These are phyloP conservation scores for Liriodendron chinense DNA, from an alignment of 164 flowering plant genomes.

Conservation along the genomic window DNA sequence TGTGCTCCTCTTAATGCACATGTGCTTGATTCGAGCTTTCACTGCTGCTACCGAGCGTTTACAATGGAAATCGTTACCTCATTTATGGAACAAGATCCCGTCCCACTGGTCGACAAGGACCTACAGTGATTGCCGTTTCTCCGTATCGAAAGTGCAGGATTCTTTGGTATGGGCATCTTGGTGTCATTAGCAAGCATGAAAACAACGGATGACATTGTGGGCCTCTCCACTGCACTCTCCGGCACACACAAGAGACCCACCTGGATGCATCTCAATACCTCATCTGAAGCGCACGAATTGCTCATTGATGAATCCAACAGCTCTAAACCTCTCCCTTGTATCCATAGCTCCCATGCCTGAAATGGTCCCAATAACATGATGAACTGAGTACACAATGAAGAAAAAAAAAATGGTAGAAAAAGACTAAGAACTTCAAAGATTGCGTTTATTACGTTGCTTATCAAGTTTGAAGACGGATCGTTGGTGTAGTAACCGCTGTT, in stretches of 20 bases:
- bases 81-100: too few species aligned
- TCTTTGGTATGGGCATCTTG: conserved; percentile 21
- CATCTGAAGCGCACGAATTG: neutral
- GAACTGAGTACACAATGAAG: too few species aligned
- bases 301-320: conserved; percentile 6
- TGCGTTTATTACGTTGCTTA: neutral
- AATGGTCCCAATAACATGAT: neutral
- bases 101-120: too few species aligned
- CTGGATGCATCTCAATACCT: conserved; percentile 16
- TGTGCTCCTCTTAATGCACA: too few species aligned
- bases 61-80: too few species aligned
- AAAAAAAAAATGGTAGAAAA: too few species aligned
- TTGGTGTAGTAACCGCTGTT: neutral
- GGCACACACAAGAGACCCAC: conserved; percentile 18
- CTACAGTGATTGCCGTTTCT: neutral
- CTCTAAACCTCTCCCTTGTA: conserved; percentile 8
- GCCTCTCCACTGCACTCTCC: conserved; percentile 10
- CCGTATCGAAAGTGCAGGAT: conserved; percentile 16
- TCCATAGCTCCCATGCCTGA: conserved; percentile 21
- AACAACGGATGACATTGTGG: conserved; percentile 5
- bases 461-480: neutral
- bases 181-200: conserved; percentile 9
- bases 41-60: too few species aligned
- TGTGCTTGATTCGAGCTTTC: too few species aligned
- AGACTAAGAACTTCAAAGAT: neutral